Evolutionary conservation across 148 eudicot species (phyloP).

Genomic region (Chenopodium suecicum): DNA sequence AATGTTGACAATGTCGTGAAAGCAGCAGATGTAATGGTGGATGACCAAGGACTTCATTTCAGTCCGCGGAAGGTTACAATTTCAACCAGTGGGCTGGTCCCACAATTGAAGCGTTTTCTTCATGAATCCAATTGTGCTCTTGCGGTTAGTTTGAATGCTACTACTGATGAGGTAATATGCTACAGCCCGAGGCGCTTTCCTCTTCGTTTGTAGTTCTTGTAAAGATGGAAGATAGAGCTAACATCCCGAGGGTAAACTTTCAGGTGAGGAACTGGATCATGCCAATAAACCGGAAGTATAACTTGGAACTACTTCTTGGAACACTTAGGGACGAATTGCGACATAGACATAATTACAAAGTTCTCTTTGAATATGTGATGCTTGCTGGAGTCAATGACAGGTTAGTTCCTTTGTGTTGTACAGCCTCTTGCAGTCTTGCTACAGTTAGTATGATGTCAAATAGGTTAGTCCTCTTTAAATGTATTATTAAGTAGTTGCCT

Average conservation of each 20-base stretch:
- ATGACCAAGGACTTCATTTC: slow-evolving; percentile 91
- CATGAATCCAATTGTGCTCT: slow-evolving; percentile 69
- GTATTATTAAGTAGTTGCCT: neutral
- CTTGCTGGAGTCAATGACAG: slow-evolving; percentile 97
- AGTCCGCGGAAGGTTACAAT: slow-evolving; percentile 91
- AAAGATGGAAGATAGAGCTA: neutral
- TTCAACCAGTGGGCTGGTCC: slow-evolving; percentile 95
- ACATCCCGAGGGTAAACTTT: slow-evolving; percentile 14
- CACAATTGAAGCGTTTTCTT: slow-evolving; percentile 81
- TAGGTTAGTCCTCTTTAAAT: too few relatives aligned
- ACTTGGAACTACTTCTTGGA: slow-evolving; percentile 69
- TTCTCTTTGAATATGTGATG: slow-evolving; percentile 93
- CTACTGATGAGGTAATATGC: slow-evolving; percentile 73
- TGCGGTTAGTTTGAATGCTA: slow-evolving; percentile 91
- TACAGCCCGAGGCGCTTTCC: neutral
- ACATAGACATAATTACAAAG: slow-evolving; percentile 64
- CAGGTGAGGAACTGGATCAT: slow-evolving; percentile 97
- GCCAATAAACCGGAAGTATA: slow-evolving; percentile 96
- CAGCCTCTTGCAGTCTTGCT: neutral
- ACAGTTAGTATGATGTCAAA: neutral
- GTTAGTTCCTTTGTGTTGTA: slow-evolving; percentile 36
- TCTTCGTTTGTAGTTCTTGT: neutral
- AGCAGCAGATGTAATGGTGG: slow-evolving; percentile 85
- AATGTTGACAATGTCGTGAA: slow-evolving; percentile 83
- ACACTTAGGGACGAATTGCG: slow-evolving; percentile 75